phyloP scores from a whole-genome alignment of 2,329 filamentous ascomycete species.

The Aspergillus viridinutans region DNA sequence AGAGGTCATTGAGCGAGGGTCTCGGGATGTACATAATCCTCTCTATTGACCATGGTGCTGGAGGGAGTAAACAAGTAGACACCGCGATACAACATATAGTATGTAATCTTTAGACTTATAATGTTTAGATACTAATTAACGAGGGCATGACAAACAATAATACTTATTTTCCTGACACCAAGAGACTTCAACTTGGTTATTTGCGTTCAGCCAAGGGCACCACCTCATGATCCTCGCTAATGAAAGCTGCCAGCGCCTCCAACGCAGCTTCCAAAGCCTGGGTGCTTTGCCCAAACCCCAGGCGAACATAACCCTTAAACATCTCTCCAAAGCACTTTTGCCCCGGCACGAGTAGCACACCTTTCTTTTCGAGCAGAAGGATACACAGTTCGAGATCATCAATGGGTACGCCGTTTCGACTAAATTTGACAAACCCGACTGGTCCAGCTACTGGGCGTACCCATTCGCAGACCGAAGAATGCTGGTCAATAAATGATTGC shows the following conservation, averaged over 20 bases:
- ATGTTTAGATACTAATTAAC: background rate
- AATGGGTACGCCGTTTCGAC: background rate
- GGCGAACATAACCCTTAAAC: background rate
- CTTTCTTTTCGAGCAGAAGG: background rate
- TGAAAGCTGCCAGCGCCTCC: background rate
- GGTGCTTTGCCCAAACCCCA: background rate
- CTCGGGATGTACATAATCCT: slow-evolving; percentile 66
- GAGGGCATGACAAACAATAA: background rate
- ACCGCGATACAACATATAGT: background rate
- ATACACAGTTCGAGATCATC: background rate
- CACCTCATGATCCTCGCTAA: background rate
- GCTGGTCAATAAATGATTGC: background rate
- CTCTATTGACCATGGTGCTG: slow-evolving; percentile 50
- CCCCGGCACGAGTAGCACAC: background rate
- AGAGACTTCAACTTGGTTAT: background rate
- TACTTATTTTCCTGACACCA: too few relatives aligned
- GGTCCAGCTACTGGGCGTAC: background rate
- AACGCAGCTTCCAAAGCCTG: background rate
- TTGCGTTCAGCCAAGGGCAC: slow-evolving; percentile 22
- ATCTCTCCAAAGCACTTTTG: background rate
- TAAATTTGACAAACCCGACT: background rate
- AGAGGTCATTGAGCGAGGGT: slow-evolving; percentile 66
- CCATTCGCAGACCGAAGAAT: background rate
- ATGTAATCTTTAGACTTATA: background rate
- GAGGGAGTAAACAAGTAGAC: background rate